Base-by-base conservation (phyloP, 2,329 filamentous ascomycete species). In the Amauroascus niger region DNA sequence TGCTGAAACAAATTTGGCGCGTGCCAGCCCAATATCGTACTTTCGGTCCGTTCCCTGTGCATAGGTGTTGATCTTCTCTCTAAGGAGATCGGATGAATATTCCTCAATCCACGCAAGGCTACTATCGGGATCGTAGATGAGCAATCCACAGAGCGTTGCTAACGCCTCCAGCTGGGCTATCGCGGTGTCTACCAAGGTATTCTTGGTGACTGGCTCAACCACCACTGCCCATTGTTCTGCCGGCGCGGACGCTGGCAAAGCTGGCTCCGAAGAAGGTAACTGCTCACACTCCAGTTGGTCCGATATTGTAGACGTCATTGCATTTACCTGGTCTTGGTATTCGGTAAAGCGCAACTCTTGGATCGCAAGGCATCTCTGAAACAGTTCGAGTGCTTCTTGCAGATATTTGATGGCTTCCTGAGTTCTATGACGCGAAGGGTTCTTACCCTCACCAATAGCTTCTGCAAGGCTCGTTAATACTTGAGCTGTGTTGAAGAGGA, bases 401-500 rank as follows among this genome's bases (percentile, higher is more conserved):
- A 84, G 68, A 8, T 79, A 69, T 22, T 72, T 70, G 13, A 79
- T 67, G 0, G 79, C 76, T 53, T 79, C 69, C 39, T 67, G 63
- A 41, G 74, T 69, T 20, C 67, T 63, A 40, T 64, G 64, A 20
- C 75, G 70, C 1, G 65, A 66, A 1, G 67, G 64, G 5, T 76
- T 74, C 40, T 74, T 75, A n/a, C 74, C 73, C 48, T 81, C 78
- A 0, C 76, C 71, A 6, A 79, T 64, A 1, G 71, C 71, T 69
- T 88, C 84, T 1, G 81, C 82, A 35, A 87, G 71, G 57, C 78
- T 81, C 0, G 80, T 83, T 35, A 87, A 71, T 2, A 86, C 80
- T 66, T 87, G 84, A 1, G 79, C 82, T 5, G 81, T 83, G 63
- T 88, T 88, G 72, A 87, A 88, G 7, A 86, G 70, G 4, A 80